A percentile compares a stretch with the other conserved stretches of the same genome.
Conservation (phyloP, 345 rosid species). For the Psidium friedrichsthalianum region DNA sequence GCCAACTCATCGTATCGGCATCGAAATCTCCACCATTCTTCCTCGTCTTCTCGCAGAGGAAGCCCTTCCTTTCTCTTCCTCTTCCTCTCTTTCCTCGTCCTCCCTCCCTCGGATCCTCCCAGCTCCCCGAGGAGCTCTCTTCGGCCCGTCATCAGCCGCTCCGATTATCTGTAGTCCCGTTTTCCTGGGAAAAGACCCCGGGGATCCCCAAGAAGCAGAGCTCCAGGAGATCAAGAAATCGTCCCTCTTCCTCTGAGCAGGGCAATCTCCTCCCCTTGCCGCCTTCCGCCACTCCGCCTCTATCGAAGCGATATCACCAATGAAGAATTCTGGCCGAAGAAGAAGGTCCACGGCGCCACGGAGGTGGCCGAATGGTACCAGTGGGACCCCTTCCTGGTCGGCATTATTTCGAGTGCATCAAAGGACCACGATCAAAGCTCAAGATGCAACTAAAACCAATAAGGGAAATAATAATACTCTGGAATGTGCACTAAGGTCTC, state of each 20-base stretch:
- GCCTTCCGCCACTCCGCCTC: slow-evolving; percentile 25
- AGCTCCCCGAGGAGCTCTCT: slow-evolving; percentile 26
- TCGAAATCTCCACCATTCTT: neutral
- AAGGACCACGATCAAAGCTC: slow-evolving; percentile 25
- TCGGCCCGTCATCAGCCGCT: slow-evolving; percentile 47
- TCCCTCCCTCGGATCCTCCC: slow-evolving; percentile 15
- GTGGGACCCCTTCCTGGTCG: slow-evolving; percentile 61
- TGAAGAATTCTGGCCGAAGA: slow-evolving; percentile 5
- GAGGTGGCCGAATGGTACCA: neutral
- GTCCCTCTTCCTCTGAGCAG: neutral
- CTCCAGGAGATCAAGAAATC: neutral
- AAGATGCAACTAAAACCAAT: neutral
- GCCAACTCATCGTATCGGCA: neutral
- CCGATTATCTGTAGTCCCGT: slow-evolving; percentile 57
- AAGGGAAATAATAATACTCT: slow-evolving; percentile 1
- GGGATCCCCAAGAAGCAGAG: slow-evolving; percentile 69
- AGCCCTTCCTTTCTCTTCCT: slow-evolving; percentile 18
- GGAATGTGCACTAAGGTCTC: slow-evolving; percentile 20
- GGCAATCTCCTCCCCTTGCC: slow-evolving; percentile 52
- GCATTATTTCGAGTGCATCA: slow-evolving; percentile 73
- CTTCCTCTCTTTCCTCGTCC: slow-evolving; percentile 19
- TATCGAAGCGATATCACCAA: slow-evolving; percentile 8
- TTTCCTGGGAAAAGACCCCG: slow-evolving; percentile 87
- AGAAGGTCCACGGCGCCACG: slow-evolving; percentile 1
- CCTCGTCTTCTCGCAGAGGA: neutral